Base-by-base conservation (phyloP, 345 rosid species). In the Eucalyptus tenuipes region DNA sequence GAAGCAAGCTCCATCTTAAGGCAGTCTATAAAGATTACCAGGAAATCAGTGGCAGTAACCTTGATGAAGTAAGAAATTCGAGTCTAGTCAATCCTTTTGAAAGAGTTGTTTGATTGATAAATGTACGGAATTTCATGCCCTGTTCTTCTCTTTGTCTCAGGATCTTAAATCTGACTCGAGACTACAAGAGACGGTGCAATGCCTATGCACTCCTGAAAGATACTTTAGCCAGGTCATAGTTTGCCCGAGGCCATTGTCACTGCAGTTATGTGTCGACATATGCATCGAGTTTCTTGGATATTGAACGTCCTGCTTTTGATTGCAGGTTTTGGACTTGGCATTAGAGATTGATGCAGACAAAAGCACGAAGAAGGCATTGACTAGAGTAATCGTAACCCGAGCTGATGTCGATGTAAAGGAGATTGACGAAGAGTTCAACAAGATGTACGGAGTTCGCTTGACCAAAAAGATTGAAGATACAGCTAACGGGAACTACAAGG, bases 1-100 rank as follows among this genome's bases (percentile, higher is more conserved):
- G 99, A 89, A 98, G 99, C 97, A 97, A 93, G 91, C 93, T 86
- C 57, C 98, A 95, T 93, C 94, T 97, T 88, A 90, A 89, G 91
- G 92, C 91, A 57, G 88, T 95, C 7, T 94, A 87, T 87, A 89
- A 92, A 85, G 91, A 92, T 81, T 98, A 93, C 92, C 91, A 92
- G 86, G 92, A 96, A 40, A 89, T 92, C 57, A 85, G 87, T 59
- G 97, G 94, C 89, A 92, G 89, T 45, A 91, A 44, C 92, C 89
- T 98, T 47, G 88, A 86, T 85, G 94, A 90, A 96, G 99, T 94
- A 91, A 17, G 86, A 44, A 31, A 87, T 31, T 40, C 44, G 57
- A 47, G 52, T 37, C 16, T 24, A 14, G 52, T 17, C 47, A 8
- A 15, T 27, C 7, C 31, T 25, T n/a, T 31, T 5, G 48, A 61